A percentile compares a stretch with the other conserved stretches of the same genome.
These are phyloP conservation scores for Physcia stellaris DNA, from an alignment of 495 filamentous ascomycete species.

Conservation along the genomic window DNA sequence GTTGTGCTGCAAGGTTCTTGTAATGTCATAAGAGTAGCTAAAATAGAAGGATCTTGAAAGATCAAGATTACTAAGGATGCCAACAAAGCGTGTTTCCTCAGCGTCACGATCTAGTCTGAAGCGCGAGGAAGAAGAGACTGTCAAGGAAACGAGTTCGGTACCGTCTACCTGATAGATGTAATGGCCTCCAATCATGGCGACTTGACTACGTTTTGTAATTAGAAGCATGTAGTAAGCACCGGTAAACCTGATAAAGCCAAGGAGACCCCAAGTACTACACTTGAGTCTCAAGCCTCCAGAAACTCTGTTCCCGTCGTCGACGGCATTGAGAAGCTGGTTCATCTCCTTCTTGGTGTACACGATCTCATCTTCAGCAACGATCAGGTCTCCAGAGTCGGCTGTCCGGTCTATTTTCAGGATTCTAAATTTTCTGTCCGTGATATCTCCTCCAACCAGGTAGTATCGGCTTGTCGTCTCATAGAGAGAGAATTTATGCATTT, in stretches of 20 bases:
- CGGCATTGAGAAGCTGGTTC: slow-evolving; percentile 79
- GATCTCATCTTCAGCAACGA: slow-evolving; percentile 82
- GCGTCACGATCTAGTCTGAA: slow-evolving; percentile 68
- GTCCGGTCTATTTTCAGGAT: slow-evolving; percentile 93
- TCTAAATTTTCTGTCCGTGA: slow-evolving; percentile 74
- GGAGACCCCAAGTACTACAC: slow-evolving; percentile 82
- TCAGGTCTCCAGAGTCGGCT: slow-evolving; percentile 64
- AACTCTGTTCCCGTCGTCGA: slow-evolving; percentile 88
- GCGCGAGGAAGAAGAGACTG: slow-evolving; percentile 41
- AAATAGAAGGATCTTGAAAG: slow-evolving; percentile 89
- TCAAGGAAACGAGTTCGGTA: slow-evolving; percentile 85
- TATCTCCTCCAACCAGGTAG: slow-evolving; percentile 85
- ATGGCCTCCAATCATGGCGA: slow-evolving; percentile 91
- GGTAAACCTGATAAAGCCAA: slow-evolving; percentile 93
- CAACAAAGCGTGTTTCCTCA: slow-evolving; percentile 79
- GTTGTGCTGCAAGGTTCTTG: slow-evolving; percentile 82
- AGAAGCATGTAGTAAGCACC: slow-evolving; percentile 96
- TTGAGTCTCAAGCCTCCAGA: slow-evolving; percentile 84
- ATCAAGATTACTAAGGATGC: slow-evolving; percentile 82
- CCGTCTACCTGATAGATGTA: slow-evolving; percentile 91
- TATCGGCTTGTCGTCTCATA: slow-evolving; percentile 89
- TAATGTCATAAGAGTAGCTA: slow-evolving; percentile 96
- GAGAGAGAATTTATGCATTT: slow-evolving; percentile 90
- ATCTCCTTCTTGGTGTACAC: slow-evolving; percentile 89
- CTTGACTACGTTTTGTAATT: slow-evolving; percentile 89